phyloP scores from a whole-genome alignment of 352 stramenopile species.

The Globisporangium paddicum region DNA sequence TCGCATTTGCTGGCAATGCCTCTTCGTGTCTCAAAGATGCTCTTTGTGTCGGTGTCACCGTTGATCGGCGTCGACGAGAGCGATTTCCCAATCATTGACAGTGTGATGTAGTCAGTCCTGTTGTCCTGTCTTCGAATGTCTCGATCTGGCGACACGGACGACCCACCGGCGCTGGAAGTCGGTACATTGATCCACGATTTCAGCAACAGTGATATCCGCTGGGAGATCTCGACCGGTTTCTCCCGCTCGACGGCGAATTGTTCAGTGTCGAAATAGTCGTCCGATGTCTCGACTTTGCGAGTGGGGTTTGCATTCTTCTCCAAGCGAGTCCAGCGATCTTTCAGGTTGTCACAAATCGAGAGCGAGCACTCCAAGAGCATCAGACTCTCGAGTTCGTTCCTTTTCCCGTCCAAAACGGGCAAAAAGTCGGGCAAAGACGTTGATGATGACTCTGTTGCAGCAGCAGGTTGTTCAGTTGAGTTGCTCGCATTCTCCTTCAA shows the following conservation, averaged over 20 bases:
- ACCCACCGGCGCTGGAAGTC: neutral
- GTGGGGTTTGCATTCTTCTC: constrained; percentile 43
- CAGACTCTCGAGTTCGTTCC: constrained; percentile 34
- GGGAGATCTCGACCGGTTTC: constrained; percentile 49
- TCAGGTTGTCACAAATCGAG: constrained; percentile 45
- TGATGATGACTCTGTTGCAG: neutral
- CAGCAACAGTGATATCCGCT: constrained; percentile 44
- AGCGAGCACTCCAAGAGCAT: constrained; percentile 58
- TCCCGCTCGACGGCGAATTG: constrained; percentile 47
- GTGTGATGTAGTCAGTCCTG: constrained; percentile 16
- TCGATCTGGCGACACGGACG: constrained; percentile 8
- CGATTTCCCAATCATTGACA: constrained; percentile 15
- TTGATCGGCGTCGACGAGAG: constrained; percentile 3
- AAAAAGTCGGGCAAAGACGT: constrained; percentile 36
- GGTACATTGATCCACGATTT: constrained; percentile 55
- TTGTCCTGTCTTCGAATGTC: constrained; percentile 3
- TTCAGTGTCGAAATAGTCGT: constrained; percentile 48
- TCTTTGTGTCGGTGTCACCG: neutral
- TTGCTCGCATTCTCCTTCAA: constrained; percentile 18
- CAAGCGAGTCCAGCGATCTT: constrained; percentile 58
- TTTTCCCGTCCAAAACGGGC: constrained; percentile 33
- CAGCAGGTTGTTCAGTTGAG: neutral
- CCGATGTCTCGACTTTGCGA: constrained; percentile 16
- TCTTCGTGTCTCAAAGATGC: neutral
- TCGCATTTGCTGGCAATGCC: neutral